Evolutionary conservation across 2,329 filamentous ascomycete genomes (phyloP).

Genomic region (Ambrosiella beaveri): DNA sequence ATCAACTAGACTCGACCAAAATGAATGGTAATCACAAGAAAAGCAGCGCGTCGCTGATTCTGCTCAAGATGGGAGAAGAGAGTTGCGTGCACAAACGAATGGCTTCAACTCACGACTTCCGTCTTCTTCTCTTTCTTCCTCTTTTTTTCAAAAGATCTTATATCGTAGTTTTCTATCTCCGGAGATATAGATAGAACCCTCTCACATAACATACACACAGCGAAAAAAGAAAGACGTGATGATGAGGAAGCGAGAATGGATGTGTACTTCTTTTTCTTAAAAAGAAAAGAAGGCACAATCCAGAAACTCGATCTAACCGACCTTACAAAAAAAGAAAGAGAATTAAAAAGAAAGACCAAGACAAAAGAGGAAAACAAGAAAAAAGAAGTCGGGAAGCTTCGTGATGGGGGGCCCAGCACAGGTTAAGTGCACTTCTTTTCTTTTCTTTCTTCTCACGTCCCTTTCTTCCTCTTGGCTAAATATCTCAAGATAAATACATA

Average conservation of each 20-base stretch:
- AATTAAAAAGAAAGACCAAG: neutral
- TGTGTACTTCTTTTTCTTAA: too few relatives aligned
- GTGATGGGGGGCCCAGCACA: neutral
- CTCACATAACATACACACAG: neutral
- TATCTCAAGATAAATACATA: neutral
- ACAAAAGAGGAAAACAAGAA: neutral
- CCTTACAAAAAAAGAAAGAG: neutral
- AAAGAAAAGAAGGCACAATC: neutral
- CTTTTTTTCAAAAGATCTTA: too few relatives aligned
- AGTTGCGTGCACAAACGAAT: neutral
- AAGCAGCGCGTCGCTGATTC: neutral
- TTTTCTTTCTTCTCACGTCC: too few relatives aligned
- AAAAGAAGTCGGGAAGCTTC: neutral
- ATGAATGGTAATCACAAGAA: neutral
- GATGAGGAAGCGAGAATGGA: neutral
- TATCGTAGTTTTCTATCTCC: neutral
- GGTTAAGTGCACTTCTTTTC: neutral
- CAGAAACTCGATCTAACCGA: constrained; percentile 10
- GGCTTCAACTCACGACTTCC: neutral
- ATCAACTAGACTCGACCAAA: neutral
- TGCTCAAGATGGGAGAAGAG: neutral
- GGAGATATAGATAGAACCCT: neutral
- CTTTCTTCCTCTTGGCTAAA: too few relatives aligned
- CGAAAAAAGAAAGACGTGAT: neutral
- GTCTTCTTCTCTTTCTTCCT: constrained; percentile 1